phyloP scores from a whole-genome alignment of 1,139 yeast species.

The Pichia sp. region DNA sequence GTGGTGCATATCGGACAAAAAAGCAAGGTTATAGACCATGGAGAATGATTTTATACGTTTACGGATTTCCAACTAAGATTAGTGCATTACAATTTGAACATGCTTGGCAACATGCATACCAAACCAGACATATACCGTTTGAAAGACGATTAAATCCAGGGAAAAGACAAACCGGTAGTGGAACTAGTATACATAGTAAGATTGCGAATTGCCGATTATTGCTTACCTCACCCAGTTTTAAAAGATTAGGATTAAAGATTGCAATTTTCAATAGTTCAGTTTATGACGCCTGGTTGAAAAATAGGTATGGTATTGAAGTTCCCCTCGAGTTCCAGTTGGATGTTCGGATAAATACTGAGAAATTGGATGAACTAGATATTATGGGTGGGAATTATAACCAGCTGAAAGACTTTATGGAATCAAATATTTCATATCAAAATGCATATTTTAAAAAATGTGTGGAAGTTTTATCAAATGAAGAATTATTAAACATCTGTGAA shows the following conservation, averaged over 20 bases:
- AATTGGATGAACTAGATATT: constrained; percentile 7
- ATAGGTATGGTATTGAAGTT: constrained; percentile 19
- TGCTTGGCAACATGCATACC: constrained; percentile 72
- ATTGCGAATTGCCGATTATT: constrained; percentile 48
- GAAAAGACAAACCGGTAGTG: constrained; percentile 24
- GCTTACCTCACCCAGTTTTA: constrained; percentile 37
- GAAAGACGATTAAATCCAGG: constrained; percentile 31
- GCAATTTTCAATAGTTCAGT: constrained; percentile 21
- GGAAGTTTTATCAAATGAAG: not conserved
- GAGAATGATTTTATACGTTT: constrained; percentile 56
- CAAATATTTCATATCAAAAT: constrained; percentile 10
- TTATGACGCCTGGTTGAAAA: constrained; percentile 14
- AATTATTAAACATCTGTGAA: constrained; percentile 12
- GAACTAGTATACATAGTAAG: constrained; percentile 41
- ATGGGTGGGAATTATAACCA: constrained; percentile 29
- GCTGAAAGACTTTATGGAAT: constrained; percentile 19
- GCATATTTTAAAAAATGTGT: constrained; percentile 15
- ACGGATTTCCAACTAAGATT: constrained; percentile 68
- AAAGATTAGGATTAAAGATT: constrained; percentile 31
- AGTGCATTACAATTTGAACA: constrained; percentile 69
- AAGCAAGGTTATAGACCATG: constrained; percentile 58
- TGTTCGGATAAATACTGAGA: constrained; percentile 2
- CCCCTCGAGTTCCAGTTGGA: constrained; percentile 20
- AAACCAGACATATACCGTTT: constrained; percentile 48
- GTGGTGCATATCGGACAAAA: constrained; percentile 67